Base-by-base conservation (phyloP, 768 basidiomycete genomes). In the Coprinopsis marcescibilis region DNA sequence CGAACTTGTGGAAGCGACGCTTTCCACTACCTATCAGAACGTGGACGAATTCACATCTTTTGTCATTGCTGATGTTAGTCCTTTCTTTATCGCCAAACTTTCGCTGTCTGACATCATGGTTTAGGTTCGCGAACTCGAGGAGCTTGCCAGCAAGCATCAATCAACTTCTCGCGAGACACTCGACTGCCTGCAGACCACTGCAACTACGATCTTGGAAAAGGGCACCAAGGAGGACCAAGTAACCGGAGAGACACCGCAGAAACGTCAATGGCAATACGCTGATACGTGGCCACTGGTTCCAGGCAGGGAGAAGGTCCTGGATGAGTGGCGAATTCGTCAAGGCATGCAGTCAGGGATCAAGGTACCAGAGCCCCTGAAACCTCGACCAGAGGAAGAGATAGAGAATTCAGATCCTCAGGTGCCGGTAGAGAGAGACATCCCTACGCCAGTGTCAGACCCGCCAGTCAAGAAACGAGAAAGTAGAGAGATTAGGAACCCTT, bases 211-310 rank as follows among this genome's bases (percentile, higher is more conserved):
- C 17, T 59, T 71, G 5, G 75, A 80, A 23, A 69, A 80, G 46
- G 87, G 81, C 7, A 68, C 75, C 6, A 74, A 67, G 46, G 78
- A 80, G 45, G 89, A 91, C 56, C 58, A 65, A 17, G 65, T 85
- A 1, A 87, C 83, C 12, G 89, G 89, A 4, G 65, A 66, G 45
- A 92, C 89, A 2, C 90, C 90, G 27, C 78, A 77, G 37, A 90
- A 88, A 68, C 81, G 85, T 25, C 62, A 65, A 24, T 85, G 85
- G 80, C 69, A 83, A 50, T 83, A 83, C 50, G 69, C 72, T 4
- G 83, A 85, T 52, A 64, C 78, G 41, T 91, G 89, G 87, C 73
- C 79, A 33, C 64, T 86, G 48, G 88, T 87, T 4, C 68, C 77
- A 50, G 71, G 66, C 46, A 77, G 89, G 21, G 78, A 83, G 3